These are phyloP conservation scores for Cicer judaicum DNA, from an alignment of 306 rosid genomes.

Conservation along the genomic window DNA sequence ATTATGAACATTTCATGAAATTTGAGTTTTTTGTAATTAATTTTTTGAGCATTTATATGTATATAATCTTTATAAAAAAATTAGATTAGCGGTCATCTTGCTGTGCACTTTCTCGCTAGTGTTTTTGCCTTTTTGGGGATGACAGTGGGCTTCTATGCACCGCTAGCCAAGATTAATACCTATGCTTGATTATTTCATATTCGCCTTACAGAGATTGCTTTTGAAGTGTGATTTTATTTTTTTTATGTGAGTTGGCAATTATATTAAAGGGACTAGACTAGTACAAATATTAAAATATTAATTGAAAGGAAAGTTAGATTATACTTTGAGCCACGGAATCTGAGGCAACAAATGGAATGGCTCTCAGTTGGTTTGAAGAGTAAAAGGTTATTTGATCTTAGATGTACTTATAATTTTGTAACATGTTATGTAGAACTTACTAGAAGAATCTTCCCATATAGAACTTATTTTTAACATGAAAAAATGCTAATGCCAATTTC, in stretches of 20 bases:
- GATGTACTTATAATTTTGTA: neutral
- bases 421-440: neutral
- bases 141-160: neutral
- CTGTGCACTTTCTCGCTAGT: neutral
- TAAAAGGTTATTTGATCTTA: slow-evolving; percentile 1
- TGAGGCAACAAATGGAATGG: slow-evolving; percentile 12
- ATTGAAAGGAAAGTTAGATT: slow-evolving; percentile 11
- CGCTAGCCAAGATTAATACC: neutral
- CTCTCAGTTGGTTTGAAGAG: slow-evolving; percentile 21
- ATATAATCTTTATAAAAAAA: neutral
- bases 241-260: slow-evolving; percentile 2
- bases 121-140: neutral
- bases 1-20: neutral
- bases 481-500: neutral
- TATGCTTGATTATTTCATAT: neutral
- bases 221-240: neutral
- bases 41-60: neutral
- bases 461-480: neutral
- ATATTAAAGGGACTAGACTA: neutral
- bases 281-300: neutral
- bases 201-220: neutral
- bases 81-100: neutral
- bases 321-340: neutral
- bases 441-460: slow-evolving; percentile 5
- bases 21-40: neutral